Percentiles rank a stretch among this genome's conserved stretches.
Evolutionary conservation across 305 asterid genomes (phyloP).

Genomic region (Salvia sclarea): DNA sequence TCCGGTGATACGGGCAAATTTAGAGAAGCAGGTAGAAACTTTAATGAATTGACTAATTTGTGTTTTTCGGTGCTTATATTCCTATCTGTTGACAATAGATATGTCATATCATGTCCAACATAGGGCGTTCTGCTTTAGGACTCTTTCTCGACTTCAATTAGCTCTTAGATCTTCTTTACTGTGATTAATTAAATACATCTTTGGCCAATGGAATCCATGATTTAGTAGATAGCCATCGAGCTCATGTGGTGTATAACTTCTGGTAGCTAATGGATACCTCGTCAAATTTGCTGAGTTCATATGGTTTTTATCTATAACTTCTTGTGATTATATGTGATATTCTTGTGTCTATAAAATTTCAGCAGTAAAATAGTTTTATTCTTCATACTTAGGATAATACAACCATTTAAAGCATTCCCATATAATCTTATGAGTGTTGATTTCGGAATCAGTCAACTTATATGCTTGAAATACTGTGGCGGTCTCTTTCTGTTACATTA

Average conservation of each 20-base stretch:
- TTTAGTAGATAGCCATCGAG: background rate
- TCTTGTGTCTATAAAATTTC: background rate
- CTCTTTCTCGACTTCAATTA: background rate
- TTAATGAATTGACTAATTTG: background rate
- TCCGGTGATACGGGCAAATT: conserved; percentile 73
- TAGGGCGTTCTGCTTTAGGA: background rate
- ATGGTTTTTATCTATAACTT: background rate
- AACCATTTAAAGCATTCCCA: no score
- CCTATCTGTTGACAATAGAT: background rate
- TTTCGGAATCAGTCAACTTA: background rate
- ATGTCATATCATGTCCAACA: background rate
- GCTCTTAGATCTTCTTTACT: background rate
- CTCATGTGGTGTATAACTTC: background rate
- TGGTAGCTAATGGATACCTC: background rate
- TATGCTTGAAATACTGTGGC: background rate
- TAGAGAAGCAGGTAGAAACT: conserved; percentile 74
- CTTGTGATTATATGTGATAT: background rate
- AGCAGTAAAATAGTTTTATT: background rate
- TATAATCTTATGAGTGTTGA: background rate
- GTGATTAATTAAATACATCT: background rate
- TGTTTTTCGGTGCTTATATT: background rate
- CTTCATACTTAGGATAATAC: background rate
- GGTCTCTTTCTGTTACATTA: conserved; percentile 6
- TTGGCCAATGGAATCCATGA: background rate
- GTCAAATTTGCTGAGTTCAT: background rate